Base-by-base conservation (phyloP, 164 flowering plant species). In the Vitis cinerea region DNA sequence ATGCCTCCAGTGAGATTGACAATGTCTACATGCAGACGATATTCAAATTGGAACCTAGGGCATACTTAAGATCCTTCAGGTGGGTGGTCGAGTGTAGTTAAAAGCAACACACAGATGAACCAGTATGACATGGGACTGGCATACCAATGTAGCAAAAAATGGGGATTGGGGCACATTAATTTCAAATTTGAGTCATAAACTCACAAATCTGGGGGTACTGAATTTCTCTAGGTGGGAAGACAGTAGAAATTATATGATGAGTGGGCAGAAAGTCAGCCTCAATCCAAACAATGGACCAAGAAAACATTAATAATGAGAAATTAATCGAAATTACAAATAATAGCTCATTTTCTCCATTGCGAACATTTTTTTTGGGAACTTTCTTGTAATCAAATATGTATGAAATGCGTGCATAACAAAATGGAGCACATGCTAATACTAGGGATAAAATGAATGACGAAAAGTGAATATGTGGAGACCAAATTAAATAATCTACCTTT, bases 401-500 rank as follows among this genome's bases (percentile, higher is more conserved):
- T 19, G 66, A 63, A 47, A 59, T 68, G 51, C 9, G 49, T 47
- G 63, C 64, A 59, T 14, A 16, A 27, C 8, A 23, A 16, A 61
- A n/a, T 31, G 27, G 49, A n/a, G 57, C 12, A 29, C 10, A 44
- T 29, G 16, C 8, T 44, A 62, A 16, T 16, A 9, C 16, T 62
- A 62, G 17, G 48, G 17, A 14, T 51, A 10, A 49, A 16, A n/a
- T 53, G n/a, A 50, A 59, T 23, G 30, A 16, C 16, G 19, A 7
- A 8, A 3, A 50, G 30, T 10, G 66, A 16, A 64, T 0, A 57
- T 19, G 7, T 9, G 16, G 69, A 37, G 69, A 8, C 61, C 19
- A 50, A 17, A 53, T 66, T 23, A 15, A 49, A 37, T 61, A 59
- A 59, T 23, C 51, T 81, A 94, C 98, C 99, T 96, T 96, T 4